A percentile compares a stretch with the other conserved stretches of the same genome.
These are phyloP conservation scores for Suillus cothurnatus DNA, from an alignment of 768 basidiomycete genomes.

Conservation along the genomic window DNA sequence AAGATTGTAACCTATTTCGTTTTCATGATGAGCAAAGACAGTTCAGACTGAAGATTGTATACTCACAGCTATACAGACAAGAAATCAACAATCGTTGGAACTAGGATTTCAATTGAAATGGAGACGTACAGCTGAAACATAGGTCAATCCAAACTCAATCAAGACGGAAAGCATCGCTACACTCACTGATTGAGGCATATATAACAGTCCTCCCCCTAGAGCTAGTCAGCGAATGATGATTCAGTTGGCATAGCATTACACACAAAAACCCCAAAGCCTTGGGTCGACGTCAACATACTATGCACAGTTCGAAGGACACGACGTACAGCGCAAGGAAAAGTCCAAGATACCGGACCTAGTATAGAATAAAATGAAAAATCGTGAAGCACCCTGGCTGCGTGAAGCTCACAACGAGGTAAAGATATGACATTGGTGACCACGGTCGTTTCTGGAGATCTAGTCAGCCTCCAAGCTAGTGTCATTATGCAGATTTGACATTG, in stretches of 20 bases:
- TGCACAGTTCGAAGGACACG: neutral
- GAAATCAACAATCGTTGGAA: neutral
- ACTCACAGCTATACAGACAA: neutral
- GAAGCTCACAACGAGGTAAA: neutral
- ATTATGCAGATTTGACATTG: neutral
- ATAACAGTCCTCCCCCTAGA: conserved; percentile 1
- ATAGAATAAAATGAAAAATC: neutral
- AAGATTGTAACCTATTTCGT: neutral
- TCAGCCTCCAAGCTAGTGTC: neutral
- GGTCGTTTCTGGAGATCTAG: neutral
- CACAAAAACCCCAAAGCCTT: neutral
- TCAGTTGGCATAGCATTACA: neutral
- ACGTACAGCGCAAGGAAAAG: conserved; percentile 4
- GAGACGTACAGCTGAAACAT: conserved; percentile 3
- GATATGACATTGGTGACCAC: neutral
- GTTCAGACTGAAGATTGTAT: neutral
- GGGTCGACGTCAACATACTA: neutral
- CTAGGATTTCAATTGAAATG: neutral
- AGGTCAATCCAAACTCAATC: neutral
- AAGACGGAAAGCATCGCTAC: neutral
- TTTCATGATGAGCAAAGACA: neutral
- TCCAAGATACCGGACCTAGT: conserved; percentile 1
- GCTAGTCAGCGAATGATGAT: neutral
- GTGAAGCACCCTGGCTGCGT: neutral
- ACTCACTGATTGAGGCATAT: neutral